These are phyloP conservation scores for Corchorus capsularis DNA, from an alignment of 345 rosid species.

Conservation along the genomic window DNA sequence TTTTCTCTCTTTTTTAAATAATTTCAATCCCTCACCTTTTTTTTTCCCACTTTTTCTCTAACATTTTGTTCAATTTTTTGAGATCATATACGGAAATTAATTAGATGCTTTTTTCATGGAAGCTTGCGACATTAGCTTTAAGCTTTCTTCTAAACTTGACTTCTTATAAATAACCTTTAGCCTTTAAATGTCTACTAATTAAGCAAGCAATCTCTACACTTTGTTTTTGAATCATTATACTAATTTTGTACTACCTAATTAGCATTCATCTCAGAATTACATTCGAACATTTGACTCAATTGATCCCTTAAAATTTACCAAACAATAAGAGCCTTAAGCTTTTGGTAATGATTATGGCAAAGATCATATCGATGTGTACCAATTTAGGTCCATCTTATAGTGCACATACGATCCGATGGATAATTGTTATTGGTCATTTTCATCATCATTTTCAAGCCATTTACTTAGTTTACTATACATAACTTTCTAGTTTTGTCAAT, in stretches of 20 bases:
- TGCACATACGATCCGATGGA: background rate
- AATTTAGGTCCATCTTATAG: background rate
- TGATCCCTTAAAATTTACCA: too few species aligned
- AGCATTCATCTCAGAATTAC: background rate
- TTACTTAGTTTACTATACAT: background rate
- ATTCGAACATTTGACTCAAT: too few species aligned
- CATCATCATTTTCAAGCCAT: constrained; percentile 8
- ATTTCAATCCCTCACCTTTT: background rate
- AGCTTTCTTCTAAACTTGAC: background rate
- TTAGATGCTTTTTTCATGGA: background rate
- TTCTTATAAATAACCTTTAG: background rate
- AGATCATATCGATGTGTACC: background rate
- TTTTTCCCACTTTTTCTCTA: background rate
- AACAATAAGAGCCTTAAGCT: too few species aligned
- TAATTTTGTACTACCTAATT: too few species aligned
- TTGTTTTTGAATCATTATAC: too few species aligned
- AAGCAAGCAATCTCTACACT: too few species aligned
- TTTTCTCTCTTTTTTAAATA: background rate
- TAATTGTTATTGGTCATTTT: background rate
- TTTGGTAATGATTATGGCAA: background rate
- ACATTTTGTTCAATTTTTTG: background rate
- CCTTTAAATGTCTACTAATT: background rate
- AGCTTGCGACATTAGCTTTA: background rate
- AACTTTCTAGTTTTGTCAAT: background rate
- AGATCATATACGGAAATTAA: too few species aligned